phyloP scores from a whole-genome alignment of 805 yeast species.

The Metschnikowia bowlesiae region DNA sequence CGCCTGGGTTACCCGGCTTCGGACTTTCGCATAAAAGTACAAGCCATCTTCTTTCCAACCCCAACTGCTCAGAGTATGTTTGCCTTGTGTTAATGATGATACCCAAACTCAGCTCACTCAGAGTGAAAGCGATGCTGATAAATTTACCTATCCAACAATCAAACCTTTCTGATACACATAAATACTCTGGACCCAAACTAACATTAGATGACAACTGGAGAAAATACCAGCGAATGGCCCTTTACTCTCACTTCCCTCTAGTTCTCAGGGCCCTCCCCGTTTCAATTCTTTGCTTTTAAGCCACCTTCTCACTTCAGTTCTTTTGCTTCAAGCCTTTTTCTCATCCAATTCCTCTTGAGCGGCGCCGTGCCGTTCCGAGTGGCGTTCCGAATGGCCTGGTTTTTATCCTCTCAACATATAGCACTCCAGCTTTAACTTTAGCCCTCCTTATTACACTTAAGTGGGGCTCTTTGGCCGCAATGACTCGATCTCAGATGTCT shows the following conservation, averaged over 20 bases:
- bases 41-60: neutral
- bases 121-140: constrained; percentile 49
- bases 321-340: neutral
- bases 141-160: constrained; percentile 43
- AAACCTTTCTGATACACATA: constrained; percentile 26
- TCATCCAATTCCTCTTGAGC: neutral
- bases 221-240: too few relatives aligned
- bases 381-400: too few relatives aligned
- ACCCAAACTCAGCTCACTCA: constrained; percentile 58
- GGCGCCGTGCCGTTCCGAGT: too few relatives aligned
- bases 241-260: neutral
- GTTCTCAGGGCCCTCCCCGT: neutral
- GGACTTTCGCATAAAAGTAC: neutral
- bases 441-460: neutral
- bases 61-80: constrained; percentile 5
- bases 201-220: constrained; percentile 1
- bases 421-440: too few relatives aligned
- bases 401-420: too few relatives aligned
- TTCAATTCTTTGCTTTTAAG: neutral
- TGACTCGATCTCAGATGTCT: constrained; percentile 67
- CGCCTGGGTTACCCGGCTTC: neutral
- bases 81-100: constrained; percentile 39
- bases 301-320: too few relatives aligned
- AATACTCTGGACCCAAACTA: constrained; percentile 6
- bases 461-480: constrained; percentile 81